Percentiles rank a stretch among this genome's conserved stretches.
These are phyloP conservation scores for Paraglomus brasilianum DNA, from an alignment of 192 early-diverging fungal species.

Conservation along the genomic window DNA sequence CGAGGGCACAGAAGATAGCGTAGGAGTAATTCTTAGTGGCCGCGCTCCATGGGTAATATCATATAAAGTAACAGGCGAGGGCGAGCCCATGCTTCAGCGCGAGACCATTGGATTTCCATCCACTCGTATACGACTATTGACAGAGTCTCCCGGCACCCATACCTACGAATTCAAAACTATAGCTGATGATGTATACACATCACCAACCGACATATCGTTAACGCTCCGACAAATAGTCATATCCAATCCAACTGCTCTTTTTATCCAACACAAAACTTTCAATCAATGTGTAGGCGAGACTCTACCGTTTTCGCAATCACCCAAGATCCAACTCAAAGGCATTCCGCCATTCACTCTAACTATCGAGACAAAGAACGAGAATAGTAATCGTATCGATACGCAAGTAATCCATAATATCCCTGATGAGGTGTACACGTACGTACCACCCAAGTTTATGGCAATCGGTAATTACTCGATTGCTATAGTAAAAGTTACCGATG, in stretches of 20 bases:
- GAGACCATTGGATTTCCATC: constrained; percentile 29
- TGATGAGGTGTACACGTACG: constrained; percentile 27
- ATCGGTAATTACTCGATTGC: constrained; percentile 39
- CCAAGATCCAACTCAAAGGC: constrained; percentile 37
- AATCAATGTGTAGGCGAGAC: constrained; percentile 41
- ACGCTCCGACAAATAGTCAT: constrained; percentile 39
- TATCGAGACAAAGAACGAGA: constrained; percentile 34
- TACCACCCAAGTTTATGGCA: constrained; percentile 26
- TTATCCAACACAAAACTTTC: constrained; percentile 20
- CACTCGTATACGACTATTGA: constrained; percentile 36
- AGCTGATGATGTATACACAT: constrained; percentile 41
- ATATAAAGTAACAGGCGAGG: constrained; percentile 6
- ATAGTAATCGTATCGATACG: constrained; percentile 20
- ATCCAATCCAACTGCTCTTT: constrained; percentile 35
- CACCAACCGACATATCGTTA: constrained; percentile 26
- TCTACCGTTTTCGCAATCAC: constrained; percentile 28
- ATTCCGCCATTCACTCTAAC: constrained; percentile 38
- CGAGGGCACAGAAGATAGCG: constrained; percentile 35
- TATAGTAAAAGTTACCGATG: constrained; percentile 38
- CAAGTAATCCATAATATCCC: constrained; percentile 34
- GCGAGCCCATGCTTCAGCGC: not conserved
- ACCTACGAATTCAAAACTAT: constrained; percentile 39
- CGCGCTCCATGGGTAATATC: constrained; percentile 19
- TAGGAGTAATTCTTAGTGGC: constrained; percentile 39
- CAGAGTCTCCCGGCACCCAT: constrained; percentile 35